Evolutionary conservation across 441 rosid genomes (phyloP).

Genomic region (Arabidopsis lyrata): DNA sequence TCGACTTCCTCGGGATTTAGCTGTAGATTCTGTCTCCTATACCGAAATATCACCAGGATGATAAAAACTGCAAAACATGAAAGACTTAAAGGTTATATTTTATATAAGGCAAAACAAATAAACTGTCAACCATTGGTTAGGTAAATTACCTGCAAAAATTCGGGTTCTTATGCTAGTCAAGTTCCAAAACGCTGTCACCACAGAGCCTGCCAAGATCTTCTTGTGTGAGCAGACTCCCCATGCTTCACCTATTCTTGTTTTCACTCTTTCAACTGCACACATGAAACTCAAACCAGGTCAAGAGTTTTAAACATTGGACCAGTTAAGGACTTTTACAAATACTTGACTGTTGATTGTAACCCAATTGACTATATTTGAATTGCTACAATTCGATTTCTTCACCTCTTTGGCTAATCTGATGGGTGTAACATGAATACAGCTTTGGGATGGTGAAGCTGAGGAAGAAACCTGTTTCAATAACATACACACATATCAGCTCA

Average conservation of each 20-base stretch:
- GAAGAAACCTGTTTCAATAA: conserved; percentile 76
- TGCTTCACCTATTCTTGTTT: conserved; percentile 56
- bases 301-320: not conserved
- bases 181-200: conserved; percentile 86
- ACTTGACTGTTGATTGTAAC: not conserved
- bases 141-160: conserved; percentile 60
- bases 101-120: conserved; percentile 18
- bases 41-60: conserved; percentile 69
- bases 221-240: conserved; percentile 91
- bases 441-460: conserved; percentile 82
- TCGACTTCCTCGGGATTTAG: conserved; percentile 46
- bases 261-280: conserved; percentile 61
- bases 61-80: conserved; percentile 71
- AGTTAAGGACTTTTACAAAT: not conserved
- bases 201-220: conserved; percentile 82
- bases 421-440: conserved; percentile 66
- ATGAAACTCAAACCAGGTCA: conserved; percentile 29
- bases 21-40: conserved; percentile 57
- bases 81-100: conserved; percentile 7
- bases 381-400: conserved; percentile 4
- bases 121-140: conserved; percentile 14
- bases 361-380: conserved; percentile 13
- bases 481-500: conserved; percentile 29
- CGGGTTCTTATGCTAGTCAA: conserved; percentile 79
- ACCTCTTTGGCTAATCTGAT: conserved; percentile 76